A percentile compares a stretch with the other conserved stretches of the same genome.
These are phyloP conservation scores for Salix suchowensis DNA, from an alignment of 345 rosid species.

Conservation along the genomic window DNA sequence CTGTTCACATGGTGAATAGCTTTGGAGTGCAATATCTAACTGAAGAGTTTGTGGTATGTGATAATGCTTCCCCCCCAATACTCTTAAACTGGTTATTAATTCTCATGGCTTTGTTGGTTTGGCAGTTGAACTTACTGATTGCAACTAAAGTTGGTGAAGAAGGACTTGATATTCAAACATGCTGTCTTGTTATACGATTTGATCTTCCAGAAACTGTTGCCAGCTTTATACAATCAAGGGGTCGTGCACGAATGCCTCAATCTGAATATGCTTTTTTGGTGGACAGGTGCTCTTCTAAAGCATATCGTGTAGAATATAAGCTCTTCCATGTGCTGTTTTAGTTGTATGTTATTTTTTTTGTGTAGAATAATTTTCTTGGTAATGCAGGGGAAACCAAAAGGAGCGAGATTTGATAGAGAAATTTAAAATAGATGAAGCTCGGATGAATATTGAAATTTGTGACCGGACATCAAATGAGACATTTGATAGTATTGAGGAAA, in stretches of 20 bases:
- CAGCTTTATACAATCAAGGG: conserved; percentile 98
- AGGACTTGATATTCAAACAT: conserved; percentile 94
- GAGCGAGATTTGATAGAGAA: conserved; percentile 62
- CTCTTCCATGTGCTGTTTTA: conserved; percentile 9
- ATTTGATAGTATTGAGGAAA: conserved; percentile 45
- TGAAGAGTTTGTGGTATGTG: not conserved
- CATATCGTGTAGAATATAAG: conserved; percentile 5
- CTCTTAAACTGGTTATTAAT: not conserved
- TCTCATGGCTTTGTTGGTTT: conserved; percentile 18
- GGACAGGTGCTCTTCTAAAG: conserved; percentile 52
- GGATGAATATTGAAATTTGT: conserved; percentile 69
- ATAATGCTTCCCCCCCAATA: not conserved
- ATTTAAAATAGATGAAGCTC: conserved; percentile 53
- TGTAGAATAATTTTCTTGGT: conserved; percentile 18
- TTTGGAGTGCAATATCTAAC: not conserved
- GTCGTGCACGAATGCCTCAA: conserved; percentile 92
- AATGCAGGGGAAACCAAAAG: conserved; percentile 63
- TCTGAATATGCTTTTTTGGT: conserved; percentile 95
- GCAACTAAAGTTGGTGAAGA: conserved; percentile 99
- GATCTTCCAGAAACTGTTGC: conserved; percentile 95
- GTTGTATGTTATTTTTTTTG: not conserved
- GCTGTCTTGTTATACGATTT: conserved; percentile 92
- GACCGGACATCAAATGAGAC: conserved; percentile 57
- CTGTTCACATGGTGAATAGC: not conserved
- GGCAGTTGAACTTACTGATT: conserved; percentile 84